These are phyloP conservation scores for Mangifera indica DNA, from an alignment of 345 rosid species.

Conservation along the genomic window DNA sequence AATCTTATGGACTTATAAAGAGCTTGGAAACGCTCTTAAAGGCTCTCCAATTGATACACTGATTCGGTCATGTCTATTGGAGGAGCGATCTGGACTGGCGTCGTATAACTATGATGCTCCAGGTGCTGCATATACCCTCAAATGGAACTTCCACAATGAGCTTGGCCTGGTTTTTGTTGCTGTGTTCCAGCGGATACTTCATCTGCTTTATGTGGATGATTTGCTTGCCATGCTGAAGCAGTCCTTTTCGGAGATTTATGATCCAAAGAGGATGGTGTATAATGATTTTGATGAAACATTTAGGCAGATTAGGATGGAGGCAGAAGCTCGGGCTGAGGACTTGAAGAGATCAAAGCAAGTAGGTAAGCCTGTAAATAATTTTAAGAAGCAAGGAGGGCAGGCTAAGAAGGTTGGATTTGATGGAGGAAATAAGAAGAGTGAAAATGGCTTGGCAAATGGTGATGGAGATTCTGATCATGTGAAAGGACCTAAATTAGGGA, in stretches of 20 bases:
- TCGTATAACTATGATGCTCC: slow-evolving; percentile 75
- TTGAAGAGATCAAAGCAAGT: slow-evolving; percentile 67
- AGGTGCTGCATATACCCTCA: slow-evolving; percentile 85
- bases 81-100: slow-evolving; percentile 90
- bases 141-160: slow-evolving; percentile 95
- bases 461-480: slow-evolving; percentile 55
- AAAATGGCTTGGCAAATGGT: slow-evolving; percentile 35
- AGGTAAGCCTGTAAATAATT: slow-evolving; percentile 49
- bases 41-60: slow-evolving; percentile 92
- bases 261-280: slow-evolving; percentile 61
- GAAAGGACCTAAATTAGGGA: slow-evolving; percentile 50
- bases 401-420: slow-evolving; percentile 51
- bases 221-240: slow-evolving; percentile 71
- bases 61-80: slow-evolving; percentile 89
- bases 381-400: slow-evolving; percentile 67
- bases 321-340: slow-evolving; percentile 88
- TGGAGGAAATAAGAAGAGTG: slow-evolving; percentile 46
- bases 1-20: slow-evolving; percentile 97
- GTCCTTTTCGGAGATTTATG: slow-evolving; percentile 73
- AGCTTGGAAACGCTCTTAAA: slow-evolving; percentile 85
- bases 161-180: slow-evolving; percentile 97
- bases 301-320: slow-evolving; percentile 93
- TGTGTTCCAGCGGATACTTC: slow-evolving; percentile 90
- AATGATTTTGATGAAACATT: slow-evolving; percentile 75
- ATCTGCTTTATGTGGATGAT: slow-evolving; percentile 87